Percentiles rank a stretch among this genome's conserved stretches.
These are phyloP conservation scores for Blastobotrys petasosporus DNA, from an alignment of 1,139 yeast genomes.

Conservation along the genomic window DNA sequence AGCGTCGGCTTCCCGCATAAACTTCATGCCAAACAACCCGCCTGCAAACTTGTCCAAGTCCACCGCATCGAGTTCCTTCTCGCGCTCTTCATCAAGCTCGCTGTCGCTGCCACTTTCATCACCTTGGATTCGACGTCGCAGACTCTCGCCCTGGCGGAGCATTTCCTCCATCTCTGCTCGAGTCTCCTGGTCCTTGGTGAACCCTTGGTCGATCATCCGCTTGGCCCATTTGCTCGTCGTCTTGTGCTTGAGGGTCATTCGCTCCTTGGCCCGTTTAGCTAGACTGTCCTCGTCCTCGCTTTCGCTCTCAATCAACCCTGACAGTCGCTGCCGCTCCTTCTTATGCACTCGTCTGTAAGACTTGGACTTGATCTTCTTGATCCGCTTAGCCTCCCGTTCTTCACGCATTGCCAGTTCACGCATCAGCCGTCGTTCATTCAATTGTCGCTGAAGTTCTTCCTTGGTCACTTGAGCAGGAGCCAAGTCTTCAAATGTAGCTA, in stretches of 20 bases:
- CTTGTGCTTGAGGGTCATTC: constrained; percentile 88
- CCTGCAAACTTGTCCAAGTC: constrained; percentile 53
- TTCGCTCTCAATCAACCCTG: constrained; percentile 53
- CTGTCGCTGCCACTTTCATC: constrained; percentile 44
- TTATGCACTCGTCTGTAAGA: constrained; percentile 80
- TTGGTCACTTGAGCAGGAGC: constrained; percentile 68
- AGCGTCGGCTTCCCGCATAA: constrained; percentile 83
- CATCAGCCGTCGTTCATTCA: constrained; percentile 82
- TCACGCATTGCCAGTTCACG: constrained; percentile 95
- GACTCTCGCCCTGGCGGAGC: constrained; percentile 78
- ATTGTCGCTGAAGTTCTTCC: constrained; percentile 72
- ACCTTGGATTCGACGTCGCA: constrained; percentile 71
- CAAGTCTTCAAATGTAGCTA: constrained; percentile 79
- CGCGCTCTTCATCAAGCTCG: constrained; percentile 47
- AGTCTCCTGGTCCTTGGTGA: constrained; percentile 77
- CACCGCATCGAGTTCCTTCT: constrained; percentile 40
- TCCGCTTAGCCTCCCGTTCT: constrained; percentile 81
- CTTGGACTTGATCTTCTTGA: constrained; percentile 92
- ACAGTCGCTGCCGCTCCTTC: constrained; percentile 70
- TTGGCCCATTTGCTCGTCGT: constrained; percentile 82
- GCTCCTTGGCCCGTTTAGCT: constrained; percentile 78
- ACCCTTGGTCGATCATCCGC: constrained; percentile 82
- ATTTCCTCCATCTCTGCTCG: constrained; percentile 90
- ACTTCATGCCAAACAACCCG: constrained; percentile 90
- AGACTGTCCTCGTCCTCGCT: constrained; percentile 56